Evolutionary conservation across 352 stramenopile genomes (phyloP).

Genomic region (Chrysophaeum taylorii): DNA sequence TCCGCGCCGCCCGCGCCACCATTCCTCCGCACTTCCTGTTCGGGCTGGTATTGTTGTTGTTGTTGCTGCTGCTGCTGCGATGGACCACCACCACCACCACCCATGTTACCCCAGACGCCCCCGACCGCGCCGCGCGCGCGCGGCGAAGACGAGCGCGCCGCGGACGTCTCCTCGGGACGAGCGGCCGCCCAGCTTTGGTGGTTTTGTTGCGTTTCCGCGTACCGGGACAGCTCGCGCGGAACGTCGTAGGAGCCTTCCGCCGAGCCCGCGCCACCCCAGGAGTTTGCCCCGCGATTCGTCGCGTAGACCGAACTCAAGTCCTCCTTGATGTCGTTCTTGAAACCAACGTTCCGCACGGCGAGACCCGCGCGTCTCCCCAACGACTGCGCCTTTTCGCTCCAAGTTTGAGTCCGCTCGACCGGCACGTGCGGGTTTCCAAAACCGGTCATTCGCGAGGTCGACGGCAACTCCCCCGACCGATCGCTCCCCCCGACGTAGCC

Average conservation of each 20-base stretch:
- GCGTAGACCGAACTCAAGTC: slow-evolving; percentile 19
- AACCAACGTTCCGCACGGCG: not conserved
- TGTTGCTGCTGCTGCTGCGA: not conserved
- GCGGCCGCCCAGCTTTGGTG: too few relatives aligned
- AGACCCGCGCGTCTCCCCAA: not conserved
- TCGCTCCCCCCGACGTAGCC: slow-evolving; percentile 34
- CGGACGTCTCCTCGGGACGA: too few relatives aligned
- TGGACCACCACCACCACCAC: slow-evolving; percentile 15
- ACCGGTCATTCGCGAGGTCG: slow-evolving; percentile 63
- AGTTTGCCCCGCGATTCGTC: slow-evolving; percentile 45
- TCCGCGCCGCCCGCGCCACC: slow-evolving; percentile 4
- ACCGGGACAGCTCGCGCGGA: too few relatives aligned
- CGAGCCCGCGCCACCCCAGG: slow-evolving; percentile 18
- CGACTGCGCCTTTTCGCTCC: slow-evolving; percentile 33
- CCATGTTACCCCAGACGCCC: slow-evolving; percentile 16
- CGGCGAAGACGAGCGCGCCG: too few relatives aligned
- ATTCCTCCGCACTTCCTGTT: not conserved
- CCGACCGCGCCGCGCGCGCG: not conserved
- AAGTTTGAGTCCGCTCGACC: slow-evolving; percentile 18
- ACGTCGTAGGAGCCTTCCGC: too few relatives aligned
- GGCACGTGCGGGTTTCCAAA: slow-evolving; percentile 84
- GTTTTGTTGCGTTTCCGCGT: too few relatives aligned
- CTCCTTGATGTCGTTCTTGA: not conserved
- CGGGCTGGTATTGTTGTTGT: too few relatives aligned
- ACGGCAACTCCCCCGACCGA: slow-evolving; percentile 33